Evolutionary conservation across 495 filamentous ascomycete genomes (phyloP).

Genomic region (Cercophora sp.): DNA sequence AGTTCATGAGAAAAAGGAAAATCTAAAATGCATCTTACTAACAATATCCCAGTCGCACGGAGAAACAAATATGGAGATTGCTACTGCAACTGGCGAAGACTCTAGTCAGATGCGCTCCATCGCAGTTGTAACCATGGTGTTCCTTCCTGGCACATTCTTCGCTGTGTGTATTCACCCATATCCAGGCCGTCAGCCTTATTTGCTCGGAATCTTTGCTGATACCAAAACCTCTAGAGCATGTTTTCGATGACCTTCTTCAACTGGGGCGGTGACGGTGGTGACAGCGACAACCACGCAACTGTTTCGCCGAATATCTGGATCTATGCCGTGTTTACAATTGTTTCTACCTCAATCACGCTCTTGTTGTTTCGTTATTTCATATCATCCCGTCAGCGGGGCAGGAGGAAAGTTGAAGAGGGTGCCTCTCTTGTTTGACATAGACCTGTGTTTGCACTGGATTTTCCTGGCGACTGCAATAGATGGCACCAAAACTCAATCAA

Average conservation of each 20-base stretch:
- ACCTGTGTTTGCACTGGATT: no score
- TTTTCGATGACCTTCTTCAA: constrained; percentile 2
- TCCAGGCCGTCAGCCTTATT: no score
- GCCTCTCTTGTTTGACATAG: no score
- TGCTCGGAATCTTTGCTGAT: background rate
- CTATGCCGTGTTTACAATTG: background rate
- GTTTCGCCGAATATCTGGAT: background rate
- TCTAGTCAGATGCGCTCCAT: constrained; percentile 29
- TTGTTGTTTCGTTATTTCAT: background rate
- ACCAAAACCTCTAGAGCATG: background rate
- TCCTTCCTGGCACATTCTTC: constrained; percentile 17
- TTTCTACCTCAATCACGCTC: background rate
- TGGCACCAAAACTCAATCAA: no score
- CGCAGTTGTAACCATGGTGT: constrained; percentile 18
- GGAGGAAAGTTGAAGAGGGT: no score
- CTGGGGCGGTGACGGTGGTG: background rate
- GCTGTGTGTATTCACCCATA: no score
- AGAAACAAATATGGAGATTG: constrained; percentile 28
- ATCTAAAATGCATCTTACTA: no score
- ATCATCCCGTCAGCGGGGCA: no score
- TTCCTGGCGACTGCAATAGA: no score
- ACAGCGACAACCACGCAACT: no score
- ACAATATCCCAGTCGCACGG: no score
- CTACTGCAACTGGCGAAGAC: constrained; percentile 20
- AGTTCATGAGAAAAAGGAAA: no score